phyloP scores from a whole-genome alignment of 805 yeast species.

The Pichia kluyveri region DNA sequence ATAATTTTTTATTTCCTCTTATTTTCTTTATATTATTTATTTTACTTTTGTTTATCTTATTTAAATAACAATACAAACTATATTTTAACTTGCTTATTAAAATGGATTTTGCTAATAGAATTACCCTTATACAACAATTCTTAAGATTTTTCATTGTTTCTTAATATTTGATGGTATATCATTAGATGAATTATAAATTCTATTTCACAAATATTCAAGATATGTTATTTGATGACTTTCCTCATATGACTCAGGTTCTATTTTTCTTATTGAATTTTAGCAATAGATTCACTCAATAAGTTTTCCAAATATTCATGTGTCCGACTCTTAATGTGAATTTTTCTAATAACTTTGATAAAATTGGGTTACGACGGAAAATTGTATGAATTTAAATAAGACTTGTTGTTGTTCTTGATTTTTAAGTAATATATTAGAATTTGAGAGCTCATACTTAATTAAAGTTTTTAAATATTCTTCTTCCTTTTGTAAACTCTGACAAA shows the following conservation, averaged over 20 bases:
- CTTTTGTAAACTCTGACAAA: constrained; percentile 60
- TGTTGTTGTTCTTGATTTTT: neutral
- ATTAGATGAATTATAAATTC: constrained; percentile 55
- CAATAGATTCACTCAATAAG: constrained; percentile 62
- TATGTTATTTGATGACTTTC: constrained; percentile 28
- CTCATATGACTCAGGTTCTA: constrained; percentile 26
- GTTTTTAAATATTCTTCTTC: constrained; percentile 44
- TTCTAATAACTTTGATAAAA: constrained; percentile 76
- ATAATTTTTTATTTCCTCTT: too few relatives aligned
- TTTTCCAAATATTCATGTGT: constrained; percentile 59
- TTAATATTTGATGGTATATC: constrained; percentile 68
- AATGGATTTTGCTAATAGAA: too few relatives aligned
- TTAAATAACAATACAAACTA: too few relatives aligned
- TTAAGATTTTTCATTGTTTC: constrained; percentile 49
- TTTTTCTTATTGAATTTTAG: constrained; percentile 38
- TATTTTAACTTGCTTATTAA: too few relatives aligned
- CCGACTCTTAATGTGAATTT: constrained; percentile 70
- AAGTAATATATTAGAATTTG: constrained; percentile 11
- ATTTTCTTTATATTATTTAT: too few relatives aligned
- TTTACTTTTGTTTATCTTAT: too few relatives aligned
- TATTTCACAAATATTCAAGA: constrained; percentile 55
- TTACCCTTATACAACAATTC: constrained; percentile 27
- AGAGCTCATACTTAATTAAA: constrained; percentile 2
- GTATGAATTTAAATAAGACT: constrained; percentile 25
- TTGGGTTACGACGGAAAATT: constrained; percentile 76